phyloP scores from a whole-genome alignment of 2,329 filamentous ascomycete species.

The Claviceps arundinis region DNA sequence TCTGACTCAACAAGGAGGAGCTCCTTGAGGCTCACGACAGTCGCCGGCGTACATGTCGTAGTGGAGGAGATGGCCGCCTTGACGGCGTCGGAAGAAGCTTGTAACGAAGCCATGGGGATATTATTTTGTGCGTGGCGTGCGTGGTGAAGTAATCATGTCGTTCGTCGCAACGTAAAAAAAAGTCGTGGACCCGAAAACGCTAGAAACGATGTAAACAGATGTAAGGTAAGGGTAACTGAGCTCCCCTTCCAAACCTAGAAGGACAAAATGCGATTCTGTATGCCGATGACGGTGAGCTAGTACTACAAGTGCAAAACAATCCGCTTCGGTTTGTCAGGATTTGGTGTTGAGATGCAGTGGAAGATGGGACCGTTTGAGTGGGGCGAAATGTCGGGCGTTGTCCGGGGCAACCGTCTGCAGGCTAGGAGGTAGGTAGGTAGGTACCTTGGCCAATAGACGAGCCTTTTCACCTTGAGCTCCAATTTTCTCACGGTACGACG shows the following conservation, averaged over 20 bases:
- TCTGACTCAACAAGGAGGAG: slow-evolving; percentile 26
- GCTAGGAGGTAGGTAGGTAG: too few relatives aligned
- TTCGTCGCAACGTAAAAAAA: slow-evolving; percentile 14
- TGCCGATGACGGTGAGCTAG: slow-evolving; percentile 8
- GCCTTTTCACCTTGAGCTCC: neutral
- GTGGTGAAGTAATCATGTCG: slow-evolving; percentile 19
- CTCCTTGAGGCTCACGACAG: slow-evolving; percentile 33
- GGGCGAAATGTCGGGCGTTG: slow-evolving; percentile 24
- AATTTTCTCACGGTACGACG: too few relatives aligned
- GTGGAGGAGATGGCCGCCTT: slow-evolving; percentile 40
- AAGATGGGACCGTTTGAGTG: slow-evolving; percentile 1
- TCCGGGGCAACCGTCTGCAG: slow-evolving; percentile 19
- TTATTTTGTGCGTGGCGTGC: slow-evolving; percentile 12
- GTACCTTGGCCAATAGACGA: neutral
- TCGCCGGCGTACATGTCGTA: slow-evolving; percentile 38
- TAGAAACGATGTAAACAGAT: slow-evolving; percentile 6
- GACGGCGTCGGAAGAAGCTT: slow-evolving; percentile 33
- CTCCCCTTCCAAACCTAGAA: slow-evolving; percentile 5
- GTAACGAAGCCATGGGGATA: slow-evolving; percentile 29
- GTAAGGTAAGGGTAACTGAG: neutral
- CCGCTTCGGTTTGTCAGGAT: slow-evolving; percentile 2
- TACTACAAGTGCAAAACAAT: slow-evolving; percentile 7
- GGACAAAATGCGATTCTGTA: slow-evolving; percentile 12
- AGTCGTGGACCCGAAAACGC: slow-evolving; percentile 4
- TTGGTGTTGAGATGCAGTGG: slow-evolving; percentile 7